These are phyloP conservation scores for Silene conica DNA, from an alignment of 148 eudicot genomes.

Conservation along the genomic window DNA sequence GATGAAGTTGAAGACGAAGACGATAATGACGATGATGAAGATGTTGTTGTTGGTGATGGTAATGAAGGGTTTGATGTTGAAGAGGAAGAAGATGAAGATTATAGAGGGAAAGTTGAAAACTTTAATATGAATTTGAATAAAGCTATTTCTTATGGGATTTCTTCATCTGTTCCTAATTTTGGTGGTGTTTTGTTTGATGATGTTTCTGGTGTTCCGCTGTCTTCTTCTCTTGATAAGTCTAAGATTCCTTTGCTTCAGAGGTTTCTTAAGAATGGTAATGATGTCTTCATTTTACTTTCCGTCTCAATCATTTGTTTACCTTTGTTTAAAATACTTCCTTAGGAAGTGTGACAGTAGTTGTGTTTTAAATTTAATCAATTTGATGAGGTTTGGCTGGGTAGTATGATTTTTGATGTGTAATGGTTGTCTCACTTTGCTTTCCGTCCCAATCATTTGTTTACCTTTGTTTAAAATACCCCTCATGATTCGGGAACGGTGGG, in stretches of 20 bases:
- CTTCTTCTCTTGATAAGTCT: conserved; percentile 38
- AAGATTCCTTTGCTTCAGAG: conserved; percentile 36
- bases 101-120: conserved; percentile 17
- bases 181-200: conserved; percentile 32
- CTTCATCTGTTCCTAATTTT: conserved; percentile 54
- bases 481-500: too few relatives aligned
- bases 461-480: too few relatives aligned
- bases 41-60: not conserved
- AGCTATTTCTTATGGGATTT: conserved; percentile 31
- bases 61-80: conserved; percentile 20
- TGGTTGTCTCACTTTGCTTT: not conserved
- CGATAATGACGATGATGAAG: conserved; percentile 10
- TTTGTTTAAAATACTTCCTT: not conserved
- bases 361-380: too few relatives aligned
- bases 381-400: too few relatives aligned
- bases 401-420: not conserved
- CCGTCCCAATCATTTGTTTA: not conserved
- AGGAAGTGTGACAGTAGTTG: too few relatives aligned
- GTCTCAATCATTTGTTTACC: not conserved
- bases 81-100: conserved; percentile 21
- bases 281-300: not conserved
- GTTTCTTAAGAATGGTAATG: conserved; percentile 24
- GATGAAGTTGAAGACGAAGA: not conserved
- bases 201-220: conserved; percentile 15
- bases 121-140: conserved; percentile 14